Conservation (phyloP, 352 stramenopile species). For the Globisporangium radiosum region DNA sequence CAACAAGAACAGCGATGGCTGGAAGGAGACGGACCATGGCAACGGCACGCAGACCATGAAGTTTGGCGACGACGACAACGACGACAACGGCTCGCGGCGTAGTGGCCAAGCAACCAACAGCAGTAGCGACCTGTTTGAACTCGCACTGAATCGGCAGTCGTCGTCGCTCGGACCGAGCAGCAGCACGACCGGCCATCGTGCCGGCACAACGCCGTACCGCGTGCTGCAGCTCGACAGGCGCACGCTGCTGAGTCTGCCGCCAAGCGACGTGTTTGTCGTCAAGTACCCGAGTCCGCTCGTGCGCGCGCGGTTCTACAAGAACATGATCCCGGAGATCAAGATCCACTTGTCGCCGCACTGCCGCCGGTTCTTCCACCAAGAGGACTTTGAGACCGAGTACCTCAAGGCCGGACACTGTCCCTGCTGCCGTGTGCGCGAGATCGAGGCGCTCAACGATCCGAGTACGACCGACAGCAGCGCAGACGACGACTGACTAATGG, state of each 20-base stretch:
- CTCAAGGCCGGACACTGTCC: constrained; percentile 83
- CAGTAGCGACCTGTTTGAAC: constrained; percentile 65
- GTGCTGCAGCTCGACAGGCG: constrained; percentile 76
- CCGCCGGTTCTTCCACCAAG: constrained; percentile 92
- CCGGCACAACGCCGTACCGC: constrained; percentile 45
- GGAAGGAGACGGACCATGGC: constrained; percentile 56
- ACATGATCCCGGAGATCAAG: constrained; percentile 92
- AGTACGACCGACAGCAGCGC: background rate
- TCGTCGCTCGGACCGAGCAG: constrained; percentile 25
- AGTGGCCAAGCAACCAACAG: background rate
- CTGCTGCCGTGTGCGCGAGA: constrained; percentile 75
- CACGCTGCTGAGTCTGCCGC: constrained; percentile 56
- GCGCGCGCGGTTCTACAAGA: constrained; percentile 80
- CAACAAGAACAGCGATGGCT: constrained; percentile 24
- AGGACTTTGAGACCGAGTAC: constrained; percentile 94
- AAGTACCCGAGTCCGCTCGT: constrained; percentile 61
- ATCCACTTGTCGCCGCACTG: constrained; percentile 88
- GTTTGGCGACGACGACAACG: constrained; percentile 55
- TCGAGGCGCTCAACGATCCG: constrained; percentile 17
- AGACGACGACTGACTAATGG: constrained; percentile 9
- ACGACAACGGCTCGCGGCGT: constrained; percentile 6
- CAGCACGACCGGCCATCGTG: constrained; percentile 35
- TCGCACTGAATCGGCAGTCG: constrained; percentile 82
- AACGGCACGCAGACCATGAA: constrained; percentile 76
- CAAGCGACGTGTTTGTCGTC: constrained; percentile 84